A percentile compares a stretch with the other conserved stretches of the same genome.
These are phyloP conservation scores for Phytopythium delawarense DNA, from an alignment of 352 stramenopile species.

Conservation along the genomic window DNA sequence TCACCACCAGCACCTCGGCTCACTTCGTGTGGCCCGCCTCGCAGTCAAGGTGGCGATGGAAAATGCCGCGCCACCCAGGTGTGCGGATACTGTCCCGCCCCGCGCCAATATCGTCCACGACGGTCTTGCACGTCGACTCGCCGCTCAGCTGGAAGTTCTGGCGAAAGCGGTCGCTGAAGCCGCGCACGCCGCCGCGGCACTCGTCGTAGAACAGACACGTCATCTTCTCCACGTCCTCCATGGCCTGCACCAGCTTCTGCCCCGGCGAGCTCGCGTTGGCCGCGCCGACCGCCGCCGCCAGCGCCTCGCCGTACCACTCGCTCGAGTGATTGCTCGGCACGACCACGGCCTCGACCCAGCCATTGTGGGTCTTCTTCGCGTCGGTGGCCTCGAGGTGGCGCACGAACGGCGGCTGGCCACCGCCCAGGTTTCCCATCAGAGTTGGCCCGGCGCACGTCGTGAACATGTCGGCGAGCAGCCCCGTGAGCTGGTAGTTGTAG, in stretches of 20 bases:
- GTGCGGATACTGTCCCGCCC: slow-evolving; percentile 63
- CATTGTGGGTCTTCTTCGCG: slow-evolving; percentile 6
- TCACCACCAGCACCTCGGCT: not conserved
- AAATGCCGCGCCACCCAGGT: slow-evolving; percentile 64
- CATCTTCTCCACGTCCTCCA: slow-evolving; percentile 86
- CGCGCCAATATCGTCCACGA: slow-evolving; percentile 53
- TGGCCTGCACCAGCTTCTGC: slow-evolving; percentile 27
- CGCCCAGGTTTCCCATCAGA: slow-evolving; percentile 14
- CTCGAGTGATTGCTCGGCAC: slow-evolving; percentile 35
- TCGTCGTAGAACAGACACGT: slow-evolving; percentile 87
- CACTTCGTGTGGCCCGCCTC: slow-evolving; percentile 3
- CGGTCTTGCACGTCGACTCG: slow-evolving; percentile 56
- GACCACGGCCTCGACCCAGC: slow-evolving; percentile 67
- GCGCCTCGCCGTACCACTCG: slow-evolving; percentile 51
- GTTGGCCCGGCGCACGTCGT: slow-evolving; percentile 57
- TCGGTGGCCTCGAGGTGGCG: slow-evolving; percentile 18
- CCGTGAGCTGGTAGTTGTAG: slow-evolving; percentile 86
- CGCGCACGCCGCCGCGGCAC: slow-evolving; percentile 63
- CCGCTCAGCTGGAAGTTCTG: slow-evolving; percentile 56
- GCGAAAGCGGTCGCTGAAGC: slow-evolving; percentile 62
- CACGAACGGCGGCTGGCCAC: slow-evolving; percentile 11
- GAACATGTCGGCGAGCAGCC: slow-evolving; percentile 67
- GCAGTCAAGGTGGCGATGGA: slow-evolving; percentile 66
- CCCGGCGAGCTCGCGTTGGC: slow-evolving; percentile 18
- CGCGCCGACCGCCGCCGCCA: slow-evolving; percentile 39